Conservation (phyloP, 768 basidiomycete species). For the Kwoniella dendrophila region DNA sequence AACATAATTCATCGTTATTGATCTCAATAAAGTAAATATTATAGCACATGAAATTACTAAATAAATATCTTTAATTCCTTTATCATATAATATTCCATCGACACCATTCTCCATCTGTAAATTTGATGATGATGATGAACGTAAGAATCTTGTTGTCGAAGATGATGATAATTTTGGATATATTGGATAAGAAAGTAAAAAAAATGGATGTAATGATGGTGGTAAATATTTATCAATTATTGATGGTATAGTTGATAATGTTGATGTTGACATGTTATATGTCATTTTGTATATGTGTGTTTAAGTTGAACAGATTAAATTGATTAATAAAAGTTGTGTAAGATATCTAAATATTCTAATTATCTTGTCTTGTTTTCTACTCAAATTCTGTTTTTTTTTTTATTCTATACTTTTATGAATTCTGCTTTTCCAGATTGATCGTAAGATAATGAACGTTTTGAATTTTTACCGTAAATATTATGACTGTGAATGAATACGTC, state of each 20-base stretch:
- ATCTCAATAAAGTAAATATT: constrained; percentile 83
- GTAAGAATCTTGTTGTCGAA: too few species aligned
- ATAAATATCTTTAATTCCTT: constrained; percentile 73
- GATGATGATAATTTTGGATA: constrained; percentile 1
- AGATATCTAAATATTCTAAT: too few species aligned
- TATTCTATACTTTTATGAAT: too few species aligned
- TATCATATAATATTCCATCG: constrained; percentile 65
- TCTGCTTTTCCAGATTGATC: too few species aligned
- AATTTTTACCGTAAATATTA: too few species aligned
- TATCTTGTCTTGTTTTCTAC: too few species aligned
- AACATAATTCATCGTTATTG: constrained; percentile 70
- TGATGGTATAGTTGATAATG: constrained; percentile 12
- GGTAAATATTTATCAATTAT: constrained; percentile 30
- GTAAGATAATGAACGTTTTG: too few species aligned
- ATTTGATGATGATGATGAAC: constrained; percentile 6
- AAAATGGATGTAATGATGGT: constrained; percentile 35
- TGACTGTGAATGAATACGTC: too few species aligned
- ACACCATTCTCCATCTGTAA: background rate
- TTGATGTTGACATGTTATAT: constrained; percentile 31
- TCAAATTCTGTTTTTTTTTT: too few species aligned
- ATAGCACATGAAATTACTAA: constrained; percentile 79
- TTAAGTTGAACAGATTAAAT: too few species aligned
- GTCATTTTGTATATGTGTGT: constrained; percentile 20
- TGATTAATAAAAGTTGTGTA: too few species aligned
- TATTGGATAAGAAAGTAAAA: constrained; percentile 42